These are phyloP conservation scores for Hypoxylon rubiginosum DNA, from an alignment of 2,329 filamentous ascomycete genomes.

Conservation along the genomic window DNA sequence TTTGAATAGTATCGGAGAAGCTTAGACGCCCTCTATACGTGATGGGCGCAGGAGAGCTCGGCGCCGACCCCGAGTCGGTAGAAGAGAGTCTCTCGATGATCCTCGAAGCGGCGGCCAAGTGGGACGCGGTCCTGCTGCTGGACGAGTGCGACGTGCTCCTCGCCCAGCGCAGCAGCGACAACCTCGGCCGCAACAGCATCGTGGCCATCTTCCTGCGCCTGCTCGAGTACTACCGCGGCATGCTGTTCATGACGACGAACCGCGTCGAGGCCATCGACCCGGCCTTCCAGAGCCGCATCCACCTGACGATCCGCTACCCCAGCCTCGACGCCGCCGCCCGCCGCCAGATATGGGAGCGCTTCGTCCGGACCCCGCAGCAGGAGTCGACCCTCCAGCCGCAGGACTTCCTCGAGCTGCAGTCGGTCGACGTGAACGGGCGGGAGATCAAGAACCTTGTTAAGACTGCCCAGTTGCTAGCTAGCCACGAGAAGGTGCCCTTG, in stretches of 20 bases:
- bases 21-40: constrained; percentile 52
- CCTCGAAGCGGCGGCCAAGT: constrained; percentile 58
- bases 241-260: constrained; percentile 46
- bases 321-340: constrained; percentile 28
- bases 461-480: constrained; percentile 48
- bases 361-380: constrained; percentile 32
- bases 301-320: constrained; percentile 43
- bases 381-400: constrained; percentile 34
- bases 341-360: constrained; percentile 42
- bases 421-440: constrained; percentile 46
- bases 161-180: constrained; percentile 52
- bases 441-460: constrained; percentile 51
- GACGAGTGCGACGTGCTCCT: constrained; percentile 53
- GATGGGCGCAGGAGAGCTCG: constrained; percentile 51
- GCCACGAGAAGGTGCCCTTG: constrained; percentile 24
- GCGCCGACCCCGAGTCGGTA: constrained; percentile 44
- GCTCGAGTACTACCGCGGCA: constrained; percentile 44
- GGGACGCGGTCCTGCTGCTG: constrained; percentile 54
- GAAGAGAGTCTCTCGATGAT: constrained; percentile 47
- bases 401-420: constrained; percentile 37
- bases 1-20: constrained; percentile 51
- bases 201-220: constrained; percentile 46
- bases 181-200: constrained; percentile 43
- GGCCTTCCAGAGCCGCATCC: constrained; percentile 46
- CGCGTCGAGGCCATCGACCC: constrained; percentile 43